Evolutionary conservation across 352 stramenopile species (phyloP), one percentile per base, ranked within the genome.

Genomic region (Pythium coloratum): DNA sequence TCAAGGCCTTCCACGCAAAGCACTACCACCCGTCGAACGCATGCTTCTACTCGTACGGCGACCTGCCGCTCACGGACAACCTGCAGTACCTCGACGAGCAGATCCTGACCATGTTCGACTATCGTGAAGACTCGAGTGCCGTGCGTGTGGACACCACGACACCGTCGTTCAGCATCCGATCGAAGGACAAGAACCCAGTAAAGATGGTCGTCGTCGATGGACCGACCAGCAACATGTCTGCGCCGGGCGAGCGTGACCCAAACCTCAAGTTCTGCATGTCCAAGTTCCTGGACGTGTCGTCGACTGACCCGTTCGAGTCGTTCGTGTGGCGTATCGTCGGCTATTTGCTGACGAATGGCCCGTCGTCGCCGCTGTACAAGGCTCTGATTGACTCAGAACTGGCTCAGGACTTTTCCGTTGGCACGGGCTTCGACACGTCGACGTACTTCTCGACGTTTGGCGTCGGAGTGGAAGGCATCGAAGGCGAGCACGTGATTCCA

Each of bases 1-100:
- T 97, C 9, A 71, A 82, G 12, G 73, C 69, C 18, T 97, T 97
- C 69, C 91, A 97, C 61, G 50, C 62, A 12, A 84, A 80, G 60
- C 77, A 96, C 59, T 97, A 97, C 72, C 91, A 97, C 59, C 91
- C 91, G 42, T 94, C 84, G 44, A 97, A 97, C 72, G 82, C 79
- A 66, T 86, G 88, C 59, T 95, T 97, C 64, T 97, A 89, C 75
- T 95, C 90, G 30, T 97, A 96, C 69, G 91, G 91, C 38, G 89
- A 97, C 64, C 71, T 96, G 70, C 74, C 86, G 20, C 77, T 95
- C 5, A 88, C 76, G 1, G 76, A 92, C 30, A 87, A 96, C 57
- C 59, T 95, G 36, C 74, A 81, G 47, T 95, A 85, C 66, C 59
- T 96, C 53, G 80, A 94, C 56, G 66, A 88, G 28, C 59, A 92